Percentiles rank a stretch among this genome's conserved stretches.
Conservation (phyloP, 2,329 filamentous ascomycete species). For the Curvularia verruculosa region DNA sequence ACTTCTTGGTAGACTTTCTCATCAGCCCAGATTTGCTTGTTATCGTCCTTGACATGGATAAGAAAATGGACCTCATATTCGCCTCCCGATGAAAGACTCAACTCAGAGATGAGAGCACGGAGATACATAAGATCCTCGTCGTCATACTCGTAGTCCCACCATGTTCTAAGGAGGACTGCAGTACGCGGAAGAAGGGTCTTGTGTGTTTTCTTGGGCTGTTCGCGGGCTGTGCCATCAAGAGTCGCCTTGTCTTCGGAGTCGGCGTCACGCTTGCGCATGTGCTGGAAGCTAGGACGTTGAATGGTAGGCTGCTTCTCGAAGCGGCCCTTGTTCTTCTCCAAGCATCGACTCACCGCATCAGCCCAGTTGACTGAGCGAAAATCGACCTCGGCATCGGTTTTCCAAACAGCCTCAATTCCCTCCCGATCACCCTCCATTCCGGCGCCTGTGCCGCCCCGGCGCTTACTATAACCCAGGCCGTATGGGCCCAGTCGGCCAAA, state of each 20-base stretch:
- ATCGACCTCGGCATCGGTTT: conserved; percentile 72
- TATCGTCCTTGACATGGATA: conserved; percentile 81
- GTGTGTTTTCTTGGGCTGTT: conserved; percentile 34
- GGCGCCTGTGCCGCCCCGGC: conserved; percentile 80
- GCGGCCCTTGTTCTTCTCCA: conserved; percentile 70
- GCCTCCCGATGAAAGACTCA: conserved; percentile 76
- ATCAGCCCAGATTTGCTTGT: conserved; percentile 81
- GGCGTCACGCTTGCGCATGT: conserved; percentile 43
- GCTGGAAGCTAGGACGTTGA: conserved; percentile 49
- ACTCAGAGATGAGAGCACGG: conserved; percentile 78
- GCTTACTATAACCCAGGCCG: conserved; percentile 81
- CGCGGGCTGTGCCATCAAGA: conserved; percentile 22
- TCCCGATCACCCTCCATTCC: conserved; percentile 84
- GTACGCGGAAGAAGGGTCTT: conserved; percentile 63
- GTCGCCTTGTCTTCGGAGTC: conserved; percentile 3
- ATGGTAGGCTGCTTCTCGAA: conserved; percentile 59
- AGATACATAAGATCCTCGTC: conserved; percentile 83
- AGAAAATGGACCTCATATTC: conserved; percentile 86
- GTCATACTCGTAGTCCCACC: conserved; percentile 79
- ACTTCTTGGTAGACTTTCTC: conserved; percentile 73
- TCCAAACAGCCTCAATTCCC: conserved; percentile 81
- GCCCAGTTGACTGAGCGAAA: conserved; percentile 80
- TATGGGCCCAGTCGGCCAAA: conserved; percentile 89
- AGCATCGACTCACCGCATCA: conserved; percentile 75
- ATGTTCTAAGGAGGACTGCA: conserved; percentile 81